Evolutionary conservation across 2,329 filamentous ascomycete genomes (phyloP).

Genomic region (Claviceps sp.): DNA sequence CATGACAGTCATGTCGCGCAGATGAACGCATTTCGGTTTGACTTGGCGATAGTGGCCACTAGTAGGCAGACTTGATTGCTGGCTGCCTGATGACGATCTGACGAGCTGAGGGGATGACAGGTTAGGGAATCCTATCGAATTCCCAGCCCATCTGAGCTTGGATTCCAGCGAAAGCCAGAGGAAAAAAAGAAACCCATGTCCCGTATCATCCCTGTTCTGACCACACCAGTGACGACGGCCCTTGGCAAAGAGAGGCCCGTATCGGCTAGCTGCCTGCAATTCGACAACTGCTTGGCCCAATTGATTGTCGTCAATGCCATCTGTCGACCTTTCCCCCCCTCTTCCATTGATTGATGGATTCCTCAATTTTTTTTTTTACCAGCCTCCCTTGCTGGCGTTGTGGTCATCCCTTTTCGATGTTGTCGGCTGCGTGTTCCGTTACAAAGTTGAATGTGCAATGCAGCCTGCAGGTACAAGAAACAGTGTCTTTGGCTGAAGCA

Average conservation of each 20-base stretch:
- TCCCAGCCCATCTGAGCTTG: background rate
- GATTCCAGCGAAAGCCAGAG: background rate
- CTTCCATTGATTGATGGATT: background rate
- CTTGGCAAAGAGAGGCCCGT: background rate
- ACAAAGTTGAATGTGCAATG: background rate
- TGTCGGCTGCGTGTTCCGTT: background rate
- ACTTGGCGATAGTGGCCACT: no score
- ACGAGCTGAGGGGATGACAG: no score
- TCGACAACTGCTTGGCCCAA: slow-evolving; percentile 1
- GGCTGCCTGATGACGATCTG: no score
- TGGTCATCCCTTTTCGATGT: background rate
- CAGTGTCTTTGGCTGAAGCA: background rate
- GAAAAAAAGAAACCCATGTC: background rate
- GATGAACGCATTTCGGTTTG: no score
- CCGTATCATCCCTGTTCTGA: background rate
- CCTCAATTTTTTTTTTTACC: background rate
- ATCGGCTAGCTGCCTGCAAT: background rate
- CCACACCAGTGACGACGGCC: background rate
- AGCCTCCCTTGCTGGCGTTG: background rate
- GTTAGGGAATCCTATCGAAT: background rate
- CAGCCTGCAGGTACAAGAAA: background rate
- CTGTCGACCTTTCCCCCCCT: background rate
- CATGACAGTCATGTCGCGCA: no score
- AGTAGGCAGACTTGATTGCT: no score
- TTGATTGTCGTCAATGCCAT: background rate